Conservation (phyloP, 257 asterid species). For the Solanum clarkiae region DNA sequence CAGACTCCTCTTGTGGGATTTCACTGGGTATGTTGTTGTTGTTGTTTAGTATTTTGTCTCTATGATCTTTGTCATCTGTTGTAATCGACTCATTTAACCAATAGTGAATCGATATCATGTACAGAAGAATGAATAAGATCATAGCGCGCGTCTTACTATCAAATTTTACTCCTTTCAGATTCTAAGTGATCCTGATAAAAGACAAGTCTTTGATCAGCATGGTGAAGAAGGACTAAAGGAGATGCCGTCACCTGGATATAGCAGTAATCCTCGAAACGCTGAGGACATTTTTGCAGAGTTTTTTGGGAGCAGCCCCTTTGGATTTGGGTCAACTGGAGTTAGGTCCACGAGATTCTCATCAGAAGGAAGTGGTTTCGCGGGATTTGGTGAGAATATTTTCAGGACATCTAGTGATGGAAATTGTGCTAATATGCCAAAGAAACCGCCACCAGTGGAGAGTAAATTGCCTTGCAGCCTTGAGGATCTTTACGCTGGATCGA, state of each 20-base stretch:
- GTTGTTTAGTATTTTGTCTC: not conserved
- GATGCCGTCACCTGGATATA: slow-evolving; percentile 48
- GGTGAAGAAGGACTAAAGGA: slow-evolving; percentile 88
- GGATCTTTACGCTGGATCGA: slow-evolving; percentile 75
- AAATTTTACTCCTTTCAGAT: slow-evolving; percentile 28
- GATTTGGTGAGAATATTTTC: slow-evolving; percentile 9
- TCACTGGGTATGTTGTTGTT: no score
- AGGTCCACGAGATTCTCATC: slow-evolving; percentile 48
- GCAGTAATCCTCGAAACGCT: slow-evolving; percentile 60
- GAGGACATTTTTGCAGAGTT: slow-evolving; percentile 93
- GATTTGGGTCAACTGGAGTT: slow-evolving; percentile 43
- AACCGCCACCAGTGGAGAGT: slow-evolving; percentile 80
- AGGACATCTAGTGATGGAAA: slow-evolving; percentile 32
- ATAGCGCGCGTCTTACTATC: not conserved
- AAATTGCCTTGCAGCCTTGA: slow-evolving; percentile 68
- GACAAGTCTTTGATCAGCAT: slow-evolving; percentile 62
- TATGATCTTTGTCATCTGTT: not conserved
- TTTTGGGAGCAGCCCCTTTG: slow-evolving; percentile 83
- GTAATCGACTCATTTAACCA: not conserved
- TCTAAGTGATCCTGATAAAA: slow-evolving; percentile 73
- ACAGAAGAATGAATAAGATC: not conserved
- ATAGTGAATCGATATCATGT: not conserved
- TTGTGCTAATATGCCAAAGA: slow-evolving; percentile 37
- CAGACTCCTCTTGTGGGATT: no score
- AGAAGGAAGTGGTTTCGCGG: slow-evolving; percentile 37